Conservation (phyloP, 768 basidiomycete species). For the Lactarius quietus region DNA sequence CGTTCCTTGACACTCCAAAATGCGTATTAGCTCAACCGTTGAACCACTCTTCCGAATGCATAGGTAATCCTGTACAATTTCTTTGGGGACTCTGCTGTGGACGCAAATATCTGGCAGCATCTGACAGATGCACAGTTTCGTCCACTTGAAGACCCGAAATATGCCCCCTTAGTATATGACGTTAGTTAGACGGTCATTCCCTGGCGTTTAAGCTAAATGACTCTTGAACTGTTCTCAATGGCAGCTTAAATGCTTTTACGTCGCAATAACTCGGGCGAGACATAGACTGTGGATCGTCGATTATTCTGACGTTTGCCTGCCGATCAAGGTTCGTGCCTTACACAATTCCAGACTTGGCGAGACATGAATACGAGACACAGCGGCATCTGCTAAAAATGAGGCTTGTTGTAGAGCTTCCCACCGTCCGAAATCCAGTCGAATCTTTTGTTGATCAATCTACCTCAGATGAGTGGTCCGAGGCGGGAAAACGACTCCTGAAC, state of each 20-base stretch:
- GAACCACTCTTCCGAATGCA: background rate
- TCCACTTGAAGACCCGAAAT: background rate
- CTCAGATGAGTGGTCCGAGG: constrained; percentile 12
- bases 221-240: accelerated
- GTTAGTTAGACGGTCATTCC: background rate
- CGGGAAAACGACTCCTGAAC: constrained; percentile 7
- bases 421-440: background rate
- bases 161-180: constrained; percentile 11
- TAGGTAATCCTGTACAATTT: constrained; percentile 75
- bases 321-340: constrained; percentile 45
- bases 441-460: constrained; percentile 9
- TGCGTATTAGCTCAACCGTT: background rate
- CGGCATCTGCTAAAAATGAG: constrained; percentile 1
- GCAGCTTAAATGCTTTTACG: constrained; percentile 66
- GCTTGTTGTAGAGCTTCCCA: background rate
- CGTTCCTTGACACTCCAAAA: background rate
- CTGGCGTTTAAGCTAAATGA: background rate
- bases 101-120: constrained; percentile 31
- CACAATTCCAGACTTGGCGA: constrained; percentile 21
- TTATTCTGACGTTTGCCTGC: constrained; percentile 41
- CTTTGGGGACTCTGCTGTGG: constrained; percentile 60
- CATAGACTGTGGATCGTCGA: constrained; percentile 72
- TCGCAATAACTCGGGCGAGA: constrained; percentile 65
- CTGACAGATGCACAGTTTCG: background rate
- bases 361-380: background rate